Conservation (phyloP, 179 eudicot genomes). For the Silene coronaria region DNA sequence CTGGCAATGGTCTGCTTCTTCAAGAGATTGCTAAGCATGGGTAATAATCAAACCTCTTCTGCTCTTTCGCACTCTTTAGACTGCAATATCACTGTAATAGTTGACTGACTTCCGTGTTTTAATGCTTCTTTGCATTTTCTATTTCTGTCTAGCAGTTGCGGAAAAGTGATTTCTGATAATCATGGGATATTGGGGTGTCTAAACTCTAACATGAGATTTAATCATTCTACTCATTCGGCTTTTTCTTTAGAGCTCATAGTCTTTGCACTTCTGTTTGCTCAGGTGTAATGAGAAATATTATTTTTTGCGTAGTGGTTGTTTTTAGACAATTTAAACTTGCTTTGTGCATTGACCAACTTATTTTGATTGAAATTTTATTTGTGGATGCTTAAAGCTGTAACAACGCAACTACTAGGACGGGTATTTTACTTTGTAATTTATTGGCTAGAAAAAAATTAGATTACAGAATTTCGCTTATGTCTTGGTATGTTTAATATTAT, state of each 20-base stretch:
- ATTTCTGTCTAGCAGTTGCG: not conserved
- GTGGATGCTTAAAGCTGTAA: not conserved
- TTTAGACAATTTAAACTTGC: not conserved
- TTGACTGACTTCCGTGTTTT: not conserved
- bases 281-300: not conserved
- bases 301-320: not conserved
- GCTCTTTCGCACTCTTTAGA: not conserved
- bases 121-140: conserved; percentile 3
- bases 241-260: not conserved
- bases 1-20: conserved; percentile 96
- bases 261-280: not conserved
- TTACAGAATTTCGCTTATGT: not conserved
- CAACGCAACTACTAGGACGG: not conserved
- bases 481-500: not conserved
- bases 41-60: conserved; percentile 33
- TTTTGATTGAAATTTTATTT: not conserved
- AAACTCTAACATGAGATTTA: not conserved
- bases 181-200: not conserved
- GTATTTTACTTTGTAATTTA: not conserved
- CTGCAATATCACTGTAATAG: not conserved
- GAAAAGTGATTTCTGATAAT: not conserved
- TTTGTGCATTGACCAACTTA: not conserved
- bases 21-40: conserved; percentile 95
- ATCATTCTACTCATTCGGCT: not conserved
- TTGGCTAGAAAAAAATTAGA: not conserved